A percentile compares a stretch with the other conserved stretches of the same genome.
Conservation (phyloP, 441 rosid genomes). For the Arabidopsis lyrata region DNA sequence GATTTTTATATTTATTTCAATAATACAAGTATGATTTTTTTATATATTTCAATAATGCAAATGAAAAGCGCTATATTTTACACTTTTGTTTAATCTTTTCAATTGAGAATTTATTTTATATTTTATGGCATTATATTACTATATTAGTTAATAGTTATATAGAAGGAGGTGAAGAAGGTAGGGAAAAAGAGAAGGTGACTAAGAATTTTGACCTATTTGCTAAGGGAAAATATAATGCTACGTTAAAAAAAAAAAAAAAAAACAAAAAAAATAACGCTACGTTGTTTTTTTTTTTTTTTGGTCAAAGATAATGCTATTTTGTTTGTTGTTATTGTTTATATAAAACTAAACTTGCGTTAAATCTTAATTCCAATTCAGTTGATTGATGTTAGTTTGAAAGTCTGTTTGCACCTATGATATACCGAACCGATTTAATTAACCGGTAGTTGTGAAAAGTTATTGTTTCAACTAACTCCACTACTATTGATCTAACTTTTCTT, state of each 20-base stretch:
- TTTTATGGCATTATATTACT: background rate
- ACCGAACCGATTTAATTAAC: background rate
- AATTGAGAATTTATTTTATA: background rate
- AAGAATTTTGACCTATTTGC: too few species aligned
- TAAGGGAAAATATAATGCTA: too few species aligned
- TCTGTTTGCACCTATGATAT: background rate
- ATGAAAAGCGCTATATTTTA: background rate
- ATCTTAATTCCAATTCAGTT: background rate
- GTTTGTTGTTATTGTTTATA: too few species aligned
- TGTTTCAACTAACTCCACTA: background rate
- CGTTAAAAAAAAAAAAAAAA: too few species aligned
- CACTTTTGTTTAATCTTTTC: background rate
- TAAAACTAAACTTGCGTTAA: too few species aligned
- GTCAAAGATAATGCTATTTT: too few species aligned
- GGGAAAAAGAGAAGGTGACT: too few species aligned
- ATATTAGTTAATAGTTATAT: too few species aligned
- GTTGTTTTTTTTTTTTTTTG: too few species aligned
- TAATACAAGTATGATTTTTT: background rate
- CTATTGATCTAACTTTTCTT: background rate
- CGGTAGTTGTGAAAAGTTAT: background rate
- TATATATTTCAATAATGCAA: background rate
- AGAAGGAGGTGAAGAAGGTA: too few species aligned
- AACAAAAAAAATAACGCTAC: too few species aligned
- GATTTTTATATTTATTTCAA: background rate
- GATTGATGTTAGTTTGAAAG: background rate